Conservation (phyloP, 495 filamentous ascomycete species). For the Terfezia claveryi region DNA sequence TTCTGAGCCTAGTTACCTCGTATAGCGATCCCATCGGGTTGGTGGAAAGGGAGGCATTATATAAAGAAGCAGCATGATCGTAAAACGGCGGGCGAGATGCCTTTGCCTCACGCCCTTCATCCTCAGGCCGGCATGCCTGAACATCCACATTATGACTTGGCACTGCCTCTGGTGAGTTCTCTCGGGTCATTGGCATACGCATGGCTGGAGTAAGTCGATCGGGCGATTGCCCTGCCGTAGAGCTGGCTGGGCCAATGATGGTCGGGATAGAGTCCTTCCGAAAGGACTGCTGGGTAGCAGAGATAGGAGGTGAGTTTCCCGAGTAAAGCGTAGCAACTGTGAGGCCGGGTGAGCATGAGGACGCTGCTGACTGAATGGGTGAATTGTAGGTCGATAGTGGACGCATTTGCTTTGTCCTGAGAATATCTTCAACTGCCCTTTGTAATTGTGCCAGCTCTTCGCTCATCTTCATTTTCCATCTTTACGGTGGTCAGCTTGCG, state of each 20-base stretch:
- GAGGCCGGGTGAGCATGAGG: background rate
- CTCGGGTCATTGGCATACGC: background rate
- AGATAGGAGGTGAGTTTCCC: background rate
- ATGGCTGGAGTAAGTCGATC: background rate
- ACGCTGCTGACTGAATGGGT: background rate
- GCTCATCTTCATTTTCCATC: slow-evolving; percentile 19
- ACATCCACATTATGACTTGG: background rate
- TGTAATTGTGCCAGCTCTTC: slow-evolving; percentile 16
- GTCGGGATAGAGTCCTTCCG: background rate
- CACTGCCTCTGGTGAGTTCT: background rate
- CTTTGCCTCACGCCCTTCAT: background rate
- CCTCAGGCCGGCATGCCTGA: background rate
- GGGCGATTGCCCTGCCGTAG: background rate
- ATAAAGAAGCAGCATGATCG: background rate
- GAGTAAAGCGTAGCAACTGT: background rate
- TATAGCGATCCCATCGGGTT: slow-evolving; percentile 39
- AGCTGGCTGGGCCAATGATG: background rate
- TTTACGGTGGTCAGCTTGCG: background rate
- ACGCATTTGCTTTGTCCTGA: slow-evolving; percentile 11
- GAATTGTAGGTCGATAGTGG: slow-evolving; percentile 9
- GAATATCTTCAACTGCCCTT: slow-evolving; percentile 14
- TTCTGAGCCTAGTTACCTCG: slow-evolving; percentile 36
- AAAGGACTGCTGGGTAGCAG: background rate
- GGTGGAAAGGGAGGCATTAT: slow-evolving; percentile 22
- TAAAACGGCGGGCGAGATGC: background rate